Base-by-base conservation (phyloP, 192 early-diverging fungal species). In the Coemansia sp. region DNA sequence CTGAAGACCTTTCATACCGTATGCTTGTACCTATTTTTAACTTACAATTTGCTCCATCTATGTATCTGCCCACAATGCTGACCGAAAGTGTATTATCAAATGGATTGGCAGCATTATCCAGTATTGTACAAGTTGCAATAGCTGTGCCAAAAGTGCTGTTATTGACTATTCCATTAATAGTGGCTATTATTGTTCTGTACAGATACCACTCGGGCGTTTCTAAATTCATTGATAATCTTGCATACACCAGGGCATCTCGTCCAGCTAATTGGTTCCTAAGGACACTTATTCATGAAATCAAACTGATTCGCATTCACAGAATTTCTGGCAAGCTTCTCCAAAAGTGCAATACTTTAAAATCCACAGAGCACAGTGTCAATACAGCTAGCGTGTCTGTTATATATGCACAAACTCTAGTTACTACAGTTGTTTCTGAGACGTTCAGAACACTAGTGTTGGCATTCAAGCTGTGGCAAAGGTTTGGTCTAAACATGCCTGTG, bases 1-100 rank as follows among this genome's bases (percentile, higher is more conserved):
- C 60, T 1, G 74, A 76, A 19, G n/a, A 16, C 9, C 52, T 75
- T 20, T 32, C 60, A 2, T 13, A n/a, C 11, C 26, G 0, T 9
- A 43, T 13, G 20, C 23, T 66, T 4, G 16, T 32, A 1, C 0
- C 24, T 0, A 32, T 73, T 16, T 73, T 59, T 38, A 3, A 5
- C 1, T 16, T 13, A 13, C 26, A 26, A 24, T 35, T 57, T 0
- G n/a, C 12, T 13, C 7, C 6, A 5, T 18, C 35, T 2, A 47
- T 24, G 0, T 4, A 12, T 2, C 16, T 73, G 8, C 65, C 71
- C 12, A 0, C 27, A 6, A 6, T 1, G 0, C 35, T 73, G 6
- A 48, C 54, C 23, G 7, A 19, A 2, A 11, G 19, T 1, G 22
- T 37, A 13, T 13, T 67, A 11, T 18, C 19, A 35, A 10, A 22